Base-by-base conservation (phyloP, 78 protist species). In the Dictyostelium capitatum region DNA sequence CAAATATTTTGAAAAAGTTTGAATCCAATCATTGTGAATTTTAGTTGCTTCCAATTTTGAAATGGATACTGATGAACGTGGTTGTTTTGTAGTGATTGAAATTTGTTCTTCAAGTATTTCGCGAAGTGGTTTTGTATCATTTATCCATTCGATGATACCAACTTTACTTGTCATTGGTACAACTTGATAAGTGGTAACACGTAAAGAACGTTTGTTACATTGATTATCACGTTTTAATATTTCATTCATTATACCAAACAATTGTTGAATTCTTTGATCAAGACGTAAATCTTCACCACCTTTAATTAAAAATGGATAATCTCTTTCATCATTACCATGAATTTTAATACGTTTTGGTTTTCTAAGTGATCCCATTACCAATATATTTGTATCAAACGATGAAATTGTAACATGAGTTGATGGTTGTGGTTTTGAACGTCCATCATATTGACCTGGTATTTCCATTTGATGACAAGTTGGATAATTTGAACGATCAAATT, bases 251-350 rank as follows among this genome's bases (percentile, higher is more conserved):
- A 80, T 43, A 5, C 19, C n/a, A 59, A 97, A 97, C 43, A 98
- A 32, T 50, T 92, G 97, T 79, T 97, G 89, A 20, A 98, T 32
- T 25, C 99, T 91, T 94, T 97, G 98, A 79, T 98, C 99, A 23
- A 92, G 73, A 11, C 99, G 93, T 25, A 98, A 51, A 82, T 97
- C 98, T 74, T 98, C 99, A 50, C 99, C 99, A 53, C 98, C 99
- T 95, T 98, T 98, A 51, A 97, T 98, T 5, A 98, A 89, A 80
- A 89, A 96, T 64, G 73, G 81, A 74, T 92, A 53, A 41, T 94
- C 98, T 4, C 37, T 11, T 90, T 90, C 98, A 65, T 98, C 98
- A 19, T 67, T 92, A 12, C 98, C 96, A 28, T 57, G 93, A 15
- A 98, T 51, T 19, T 48, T 75, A 1, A 97, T 15, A 15, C 97